Evolutionary conservation across 169 alveolate genomes (phyloP).

Genomic region (Plasmodium cynomolgi): DNA sequence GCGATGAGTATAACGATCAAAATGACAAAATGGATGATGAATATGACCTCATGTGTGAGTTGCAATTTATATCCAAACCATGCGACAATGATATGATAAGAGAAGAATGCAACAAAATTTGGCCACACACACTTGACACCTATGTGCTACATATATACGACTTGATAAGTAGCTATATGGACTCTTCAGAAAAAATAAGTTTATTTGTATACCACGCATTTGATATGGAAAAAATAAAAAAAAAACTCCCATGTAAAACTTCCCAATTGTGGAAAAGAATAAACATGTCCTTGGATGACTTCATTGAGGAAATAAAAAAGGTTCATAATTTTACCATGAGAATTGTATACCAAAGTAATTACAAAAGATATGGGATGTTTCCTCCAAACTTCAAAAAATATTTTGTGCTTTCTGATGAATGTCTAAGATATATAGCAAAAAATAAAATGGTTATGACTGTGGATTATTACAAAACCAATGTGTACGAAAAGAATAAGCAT

Average conservation of each 20-base stretch:
- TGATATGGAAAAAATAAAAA: conserved; percentile 72
- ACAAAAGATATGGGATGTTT: conserved; percentile 48
- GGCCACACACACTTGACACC: conserved; percentile 66
- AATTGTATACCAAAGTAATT: conserved; percentile 53
- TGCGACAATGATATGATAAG: conserved; percentile 37
- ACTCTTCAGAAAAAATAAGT: conserved; percentile 68
- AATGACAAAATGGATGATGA: conserved; percentile 31
- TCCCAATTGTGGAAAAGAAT: conserved; percentile 76
- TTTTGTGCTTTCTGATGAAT: conserved; percentile 62
- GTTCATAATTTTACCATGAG: conserved; percentile 73
- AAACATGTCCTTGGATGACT: conserved; percentile 72
- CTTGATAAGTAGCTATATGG: conserved; percentile 75
- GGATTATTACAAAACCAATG: conserved; percentile 54
- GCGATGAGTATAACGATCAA: conserved; percentile 4
- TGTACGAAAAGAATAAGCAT: conserved; percentile 47
- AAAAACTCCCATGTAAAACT: conserved; percentile 58
- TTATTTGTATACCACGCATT: conserved; percentile 72
- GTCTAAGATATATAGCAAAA: conserved; percentile 39
- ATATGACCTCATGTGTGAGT: conserved; percentile 40
- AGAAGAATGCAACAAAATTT: conserved; percentile 57
- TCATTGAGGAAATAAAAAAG: conserved; percentile 67
- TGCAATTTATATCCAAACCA: conserved; percentile 53
- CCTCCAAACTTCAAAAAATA: conserved; percentile 72
- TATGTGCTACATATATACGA: conserved; percentile 71
- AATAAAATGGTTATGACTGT: conserved; percentile 70